Conservation (phyloP, 495 filamentous ascomycete genomes). For the Penicillium taxi region DNA sequence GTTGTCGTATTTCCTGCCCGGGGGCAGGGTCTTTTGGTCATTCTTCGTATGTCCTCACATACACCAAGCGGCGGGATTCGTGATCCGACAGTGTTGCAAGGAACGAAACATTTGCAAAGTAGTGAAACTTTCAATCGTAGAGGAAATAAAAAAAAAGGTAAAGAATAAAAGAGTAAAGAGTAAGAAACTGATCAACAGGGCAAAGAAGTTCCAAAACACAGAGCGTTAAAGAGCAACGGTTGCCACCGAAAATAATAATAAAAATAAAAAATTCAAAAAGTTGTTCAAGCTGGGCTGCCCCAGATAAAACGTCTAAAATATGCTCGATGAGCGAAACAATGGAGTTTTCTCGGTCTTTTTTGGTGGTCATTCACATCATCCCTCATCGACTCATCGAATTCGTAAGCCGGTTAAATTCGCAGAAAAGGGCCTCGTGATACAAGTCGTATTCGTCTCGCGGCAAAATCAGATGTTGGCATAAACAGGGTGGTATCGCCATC, state of each 20-base stretch:
- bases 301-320: slow-evolving; percentile 43
- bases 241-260: slow-evolving; percentile 1
- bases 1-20: slow-evolving; percentile 36
- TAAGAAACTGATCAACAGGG: too few relatives aligned
- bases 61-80: slow-evolving; percentile 18
- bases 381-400: slow-evolving; percentile 50
- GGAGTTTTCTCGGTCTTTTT: slow-evolving; percentile 35
- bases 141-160: slow-evolving; percentile 20
- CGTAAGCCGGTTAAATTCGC: slow-evolving; percentile 42
- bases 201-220: slow-evolving; percentile 17
- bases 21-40: slow-evolving; percentile 27
- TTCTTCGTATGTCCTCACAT: slow-evolving; percentile 30
- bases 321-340: slow-evolving; percentile 40
- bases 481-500: slow-evolving; percentile 16
- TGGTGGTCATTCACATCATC: slow-evolving; percentile 50
- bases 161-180: slow-evolving; percentile 8
- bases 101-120: slow-evolving; percentile 26
- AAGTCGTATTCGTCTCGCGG: slow-evolving; percentile 42
- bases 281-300: slow-evolving; percentile 36
- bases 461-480: slow-evolving; percentile 36
- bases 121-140: slow-evolving; percentile 33
- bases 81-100: slow-evolving; percentile 11
- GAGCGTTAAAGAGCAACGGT: too few relatives aligned
- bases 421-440: slow-evolving; percentile 42
- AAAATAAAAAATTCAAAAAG: not conserved